A percentile compares a stretch with the other conserved stretches of the same genome.
phyloP scores from a whole-genome alignment of 1,139 yeast species.

The Saccharomyces hybrid region DNA sequence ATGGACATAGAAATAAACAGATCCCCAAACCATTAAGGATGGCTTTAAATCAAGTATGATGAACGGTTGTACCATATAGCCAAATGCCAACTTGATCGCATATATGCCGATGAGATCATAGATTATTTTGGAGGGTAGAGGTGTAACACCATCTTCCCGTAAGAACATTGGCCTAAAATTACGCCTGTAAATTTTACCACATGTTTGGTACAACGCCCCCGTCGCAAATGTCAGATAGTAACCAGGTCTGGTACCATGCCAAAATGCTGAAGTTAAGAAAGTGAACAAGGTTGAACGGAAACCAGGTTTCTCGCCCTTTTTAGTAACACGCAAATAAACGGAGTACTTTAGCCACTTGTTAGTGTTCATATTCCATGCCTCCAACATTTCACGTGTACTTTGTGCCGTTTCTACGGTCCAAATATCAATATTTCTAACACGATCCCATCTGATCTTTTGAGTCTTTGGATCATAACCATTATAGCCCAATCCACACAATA shows the following conservation, averaged over 20 bases:
- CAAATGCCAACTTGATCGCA: slow-evolving; percentile 72
- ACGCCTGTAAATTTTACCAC: slow-evolving; percentile 72
- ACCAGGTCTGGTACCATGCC: slow-evolving; percentile 98
- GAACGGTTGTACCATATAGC: slow-evolving; percentile 80
- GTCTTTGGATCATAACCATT: slow-evolving; percentile 69
- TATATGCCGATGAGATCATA: slow-evolving; percentile 66
- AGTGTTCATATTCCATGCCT: slow-evolving; percentile 96
- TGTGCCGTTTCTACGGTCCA: slow-evolving; percentile 80
- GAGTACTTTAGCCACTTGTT: slow-evolving; percentile 92
- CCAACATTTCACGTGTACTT: slow-evolving; percentile 74
- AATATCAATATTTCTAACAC: slow-evolving; percentile 87
- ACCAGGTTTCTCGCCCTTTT: slow-evolving; percentile 73
- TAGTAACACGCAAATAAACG: slow-evolving; percentile 76
- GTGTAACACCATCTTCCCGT: slow-evolving; percentile 58
- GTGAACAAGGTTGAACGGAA: slow-evolving; percentile 78
- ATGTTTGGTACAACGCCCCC: slow-evolving; percentile 81
- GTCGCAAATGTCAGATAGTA: slow-evolving; percentile 82
- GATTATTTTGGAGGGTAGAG: slow-evolving; percentile 45
- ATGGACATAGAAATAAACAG: slow-evolving; percentile 65
- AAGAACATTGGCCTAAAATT: slow-evolving; percentile 81
- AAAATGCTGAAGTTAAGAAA: slow-evolving; percentile 84
- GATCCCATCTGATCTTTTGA: slow-evolving; percentile 68
- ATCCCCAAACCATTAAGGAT: slow-evolving; percentile 64
- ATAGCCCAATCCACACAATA: slow-evolving; percentile 86
- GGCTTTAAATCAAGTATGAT: slow-evolving; percentile 57